Evolutionary conservation across 768 basidiomycete genomes (phyloP).

Genomic region (Termitomyces sp.): DNA sequence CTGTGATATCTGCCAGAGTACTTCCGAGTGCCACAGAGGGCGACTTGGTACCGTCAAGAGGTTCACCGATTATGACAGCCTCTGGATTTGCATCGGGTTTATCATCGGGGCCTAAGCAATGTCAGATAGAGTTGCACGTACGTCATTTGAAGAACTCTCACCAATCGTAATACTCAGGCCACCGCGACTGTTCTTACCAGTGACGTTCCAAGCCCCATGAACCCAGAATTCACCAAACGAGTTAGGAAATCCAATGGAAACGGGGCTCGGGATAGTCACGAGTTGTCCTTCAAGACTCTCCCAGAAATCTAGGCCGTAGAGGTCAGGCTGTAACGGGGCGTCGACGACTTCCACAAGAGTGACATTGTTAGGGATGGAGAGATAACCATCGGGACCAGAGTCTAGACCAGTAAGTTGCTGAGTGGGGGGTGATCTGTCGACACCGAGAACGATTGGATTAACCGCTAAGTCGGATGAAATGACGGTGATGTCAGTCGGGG

Average conservation of each 20-base stretch:
- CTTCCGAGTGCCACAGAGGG: conserved; percentile 43
- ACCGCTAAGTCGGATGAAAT: conserved; percentile 37
- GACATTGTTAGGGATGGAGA: conserved; percentile 50
- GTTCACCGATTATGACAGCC: conserved; percentile 44
- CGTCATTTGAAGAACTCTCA: conserved; percentile 13
- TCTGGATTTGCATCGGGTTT: conserved; percentile 57
- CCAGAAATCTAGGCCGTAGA: conserved; percentile 61
- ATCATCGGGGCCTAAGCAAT: conserved; percentile 33
- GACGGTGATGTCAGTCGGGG: conserved; percentile 36
- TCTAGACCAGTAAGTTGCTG: conserved; percentile 44
- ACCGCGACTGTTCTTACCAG: conserved; percentile 49
- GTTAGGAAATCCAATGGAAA: conserved; percentile 44
- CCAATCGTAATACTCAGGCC: conserved; percentile 47
- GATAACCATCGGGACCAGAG: conserved; percentile 44
- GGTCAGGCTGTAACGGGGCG: conserved; percentile 39
- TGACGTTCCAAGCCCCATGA: conserved; percentile 48
- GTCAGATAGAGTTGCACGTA: background rate
- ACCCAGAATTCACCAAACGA: conserved; percentile 55
- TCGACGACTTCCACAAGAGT: conserved; percentile 40
- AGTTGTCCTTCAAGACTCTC: conserved; percentile 55
- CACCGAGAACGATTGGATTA: conserved; percentile 44
- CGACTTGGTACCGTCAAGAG: conserved; percentile 48
- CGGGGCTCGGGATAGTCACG: conserved; percentile 44
- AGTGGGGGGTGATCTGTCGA: conserved; percentile 47
- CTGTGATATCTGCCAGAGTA: conserved; percentile 43